Percentiles rank a stretch among this genome's conserved stretches.
phyloP scores from a whole-genome alignment of 2,329 filamentous ascomycete species.

The Stromatinia cepivora region DNA sequence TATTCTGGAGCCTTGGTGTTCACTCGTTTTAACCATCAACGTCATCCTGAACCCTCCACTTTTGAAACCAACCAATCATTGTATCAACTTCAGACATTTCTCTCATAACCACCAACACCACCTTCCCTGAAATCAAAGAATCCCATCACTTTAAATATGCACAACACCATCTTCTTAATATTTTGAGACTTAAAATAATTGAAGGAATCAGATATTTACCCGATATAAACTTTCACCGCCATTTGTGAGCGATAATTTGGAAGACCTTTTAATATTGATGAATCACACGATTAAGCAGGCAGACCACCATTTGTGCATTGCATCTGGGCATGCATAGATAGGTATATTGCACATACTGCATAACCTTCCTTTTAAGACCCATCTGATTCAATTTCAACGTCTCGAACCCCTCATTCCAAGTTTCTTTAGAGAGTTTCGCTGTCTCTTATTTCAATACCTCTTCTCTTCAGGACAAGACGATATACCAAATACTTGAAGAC shows the following conservation, averaged over 20 bases:
- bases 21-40: background rate
- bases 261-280: background rate
- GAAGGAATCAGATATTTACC: background rate
- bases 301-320: constrained; percentile 5
- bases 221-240: constrained; percentile 1
- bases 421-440: background rate
- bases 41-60: constrained; percentile 13
- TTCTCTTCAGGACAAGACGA: background rate
- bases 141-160: constrained; percentile 6
- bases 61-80: background rate
- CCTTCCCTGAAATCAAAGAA: background rate
- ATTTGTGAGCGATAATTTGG: background rate
- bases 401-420: background rate
- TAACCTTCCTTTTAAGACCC: background rate
- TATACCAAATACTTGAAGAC: background rate
- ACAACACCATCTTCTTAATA: constrained; percentile 5
- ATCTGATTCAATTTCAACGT: constrained; percentile 3
- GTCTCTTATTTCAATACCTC: background rate
- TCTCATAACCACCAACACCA: background rate
- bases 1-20: background rate
- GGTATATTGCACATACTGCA: background rate
- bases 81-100: background rate
- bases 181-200: background rate
- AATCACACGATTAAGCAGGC: constrained; percentile 7
- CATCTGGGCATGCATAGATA: background rate